Base-by-base conservation (phyloP, 768 basidiomycete species). In the Xerocomus spinulosus region DNA sequence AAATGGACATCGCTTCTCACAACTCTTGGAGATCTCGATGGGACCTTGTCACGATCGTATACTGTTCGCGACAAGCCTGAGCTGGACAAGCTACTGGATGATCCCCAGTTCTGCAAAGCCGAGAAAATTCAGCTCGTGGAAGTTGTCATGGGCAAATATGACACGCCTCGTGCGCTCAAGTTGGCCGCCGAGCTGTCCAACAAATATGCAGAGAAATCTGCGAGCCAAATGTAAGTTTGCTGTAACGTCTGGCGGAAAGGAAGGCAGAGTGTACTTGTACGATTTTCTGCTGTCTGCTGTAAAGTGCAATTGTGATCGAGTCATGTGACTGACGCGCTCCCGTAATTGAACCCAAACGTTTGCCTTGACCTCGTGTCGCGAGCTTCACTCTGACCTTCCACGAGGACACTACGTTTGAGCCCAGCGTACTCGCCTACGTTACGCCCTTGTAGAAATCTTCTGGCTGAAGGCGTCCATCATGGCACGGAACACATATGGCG, bases 41-140 rank as follows among this genome's bases (percentile, higher is more conserved):
- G 76, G 44, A 70, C 70, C 23, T 61, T 71, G 17, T 77, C 78
- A 36, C 72, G 71, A 58, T 85, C 85, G 3, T 84, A 86, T 66
- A 83, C 74, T 10, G 84, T 91, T 34, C 68, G 68, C 53, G 85
- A 75, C 44, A 88, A 85, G 60, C 48, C 63, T 8, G 88, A 88
- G 63, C 72, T 96, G 9, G 75, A 80, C 25, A 66, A 65, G 3
- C 74, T 98, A 13, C 75, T 98, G 48, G 73, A 80, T 5, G 74
- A 87, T 60, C 48, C 68, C 3, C 61, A 69, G 8, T 94, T 96
- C 59, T 76, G 73, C 3, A 71, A 58, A 18, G 81, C 85, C 3
- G 73, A 81, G 45, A 79, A 78, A 66, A 82, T 88, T 42, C 87
- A 90, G 59, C 69, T 92, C 28, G 84, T 92, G 14, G 91, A 93